Conservation (phyloP, 1,284 basidiomycete genomes). For the Cerrena zonata region DNA sequence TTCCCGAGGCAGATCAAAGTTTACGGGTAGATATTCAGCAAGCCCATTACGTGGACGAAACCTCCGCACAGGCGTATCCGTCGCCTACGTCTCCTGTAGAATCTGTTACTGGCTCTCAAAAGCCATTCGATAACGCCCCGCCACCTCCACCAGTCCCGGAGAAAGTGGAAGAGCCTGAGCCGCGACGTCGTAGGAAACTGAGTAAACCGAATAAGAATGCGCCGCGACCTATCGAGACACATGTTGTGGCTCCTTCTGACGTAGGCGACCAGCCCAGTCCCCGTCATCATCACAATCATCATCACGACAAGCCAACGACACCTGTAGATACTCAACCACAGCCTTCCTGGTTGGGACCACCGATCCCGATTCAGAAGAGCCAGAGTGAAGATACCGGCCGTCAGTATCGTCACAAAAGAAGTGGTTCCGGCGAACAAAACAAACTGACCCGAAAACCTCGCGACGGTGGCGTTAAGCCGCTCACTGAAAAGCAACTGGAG, state of each 20-base stretch:
- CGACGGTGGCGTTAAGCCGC: constrained; percentile 20
- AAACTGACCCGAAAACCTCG: constrained; percentile 17
- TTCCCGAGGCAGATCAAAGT: not conserved
- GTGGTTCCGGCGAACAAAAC: constrained; percentile 9
- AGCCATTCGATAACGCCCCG: constrained; percentile 4
- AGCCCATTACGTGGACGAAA: constrained; percentile 1
- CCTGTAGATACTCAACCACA: not conserved
- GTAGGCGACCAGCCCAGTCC: not conserved
- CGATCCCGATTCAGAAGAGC: constrained; percentile 14
- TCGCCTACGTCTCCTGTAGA: constrained; percentile 3
- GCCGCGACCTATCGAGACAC: constrained; percentile 10
- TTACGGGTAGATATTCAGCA: constrained; percentile 3
- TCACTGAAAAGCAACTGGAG: constrained; percentile 28
- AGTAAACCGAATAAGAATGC: constrained; percentile 22
- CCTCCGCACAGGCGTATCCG: constrained; percentile 2
- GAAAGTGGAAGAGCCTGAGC: not conserved
- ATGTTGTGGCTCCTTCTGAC: not conserved
- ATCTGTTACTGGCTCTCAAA: not conserved
- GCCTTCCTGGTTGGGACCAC: constrained; percentile 11
- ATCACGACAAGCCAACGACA: not conserved
- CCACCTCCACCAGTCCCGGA: constrained; percentile 8
- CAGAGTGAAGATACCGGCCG: constrained; percentile 10
- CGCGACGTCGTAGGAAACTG: constrained; percentile 13
- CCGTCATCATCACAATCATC: too few relatives aligned
- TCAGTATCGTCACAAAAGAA: not conserved